phyloP scores from a whole-genome alignment of 176 grass and related monocot species.

The Pontederia paniculata region DNA sequence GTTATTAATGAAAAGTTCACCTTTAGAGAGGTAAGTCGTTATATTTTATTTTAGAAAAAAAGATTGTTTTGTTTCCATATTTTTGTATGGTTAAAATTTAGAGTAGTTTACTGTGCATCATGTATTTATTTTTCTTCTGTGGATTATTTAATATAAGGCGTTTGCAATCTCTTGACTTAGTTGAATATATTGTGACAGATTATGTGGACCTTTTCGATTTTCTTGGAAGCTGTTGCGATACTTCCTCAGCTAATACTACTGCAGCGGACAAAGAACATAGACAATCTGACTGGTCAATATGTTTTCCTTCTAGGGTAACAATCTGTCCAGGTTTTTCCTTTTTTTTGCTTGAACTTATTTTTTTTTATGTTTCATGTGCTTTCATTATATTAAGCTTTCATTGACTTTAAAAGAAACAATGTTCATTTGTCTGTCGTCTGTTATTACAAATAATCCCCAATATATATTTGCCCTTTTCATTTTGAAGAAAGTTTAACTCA shows the following conservation, averaged over 20 bases:
- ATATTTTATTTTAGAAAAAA: neutral
- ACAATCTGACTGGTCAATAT: slow-evolving; percentile 93
- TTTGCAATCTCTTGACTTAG: slow-evolving; percentile 10
- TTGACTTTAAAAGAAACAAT: neutral
- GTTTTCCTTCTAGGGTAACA: slow-evolving; percentile 92
- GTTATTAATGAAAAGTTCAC: slow-evolving; percentile 79
- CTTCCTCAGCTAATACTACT: slow-evolving; percentile 88
- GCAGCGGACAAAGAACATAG: slow-evolving; percentile 81
- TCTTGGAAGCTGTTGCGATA: slow-evolving; percentile 91
- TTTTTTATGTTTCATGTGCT: neutral
- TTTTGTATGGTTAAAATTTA: too few species aligned
- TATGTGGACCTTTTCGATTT: slow-evolving; percentile 94
- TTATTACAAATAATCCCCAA: too few species aligned
- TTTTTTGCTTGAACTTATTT: neutral
- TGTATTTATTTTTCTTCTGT: slow-evolving; percentile 11
- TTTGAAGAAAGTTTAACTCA: too few species aligned
- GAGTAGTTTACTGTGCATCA: neutral
- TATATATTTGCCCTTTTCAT: too few species aligned
- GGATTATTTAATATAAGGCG: slow-evolving; percentile 9
- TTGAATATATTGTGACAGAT: slow-evolving; percentile 34
- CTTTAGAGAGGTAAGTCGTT: slow-evolving; percentile 55
- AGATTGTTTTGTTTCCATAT: neutral
- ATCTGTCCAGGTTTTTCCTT: neutral
- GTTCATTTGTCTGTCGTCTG: too few species aligned
- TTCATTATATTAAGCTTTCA: neutral